Conservation (phyloP, 2,329 filamentous ascomycete genomes). For the Epichloe gansuensis region DNA sequence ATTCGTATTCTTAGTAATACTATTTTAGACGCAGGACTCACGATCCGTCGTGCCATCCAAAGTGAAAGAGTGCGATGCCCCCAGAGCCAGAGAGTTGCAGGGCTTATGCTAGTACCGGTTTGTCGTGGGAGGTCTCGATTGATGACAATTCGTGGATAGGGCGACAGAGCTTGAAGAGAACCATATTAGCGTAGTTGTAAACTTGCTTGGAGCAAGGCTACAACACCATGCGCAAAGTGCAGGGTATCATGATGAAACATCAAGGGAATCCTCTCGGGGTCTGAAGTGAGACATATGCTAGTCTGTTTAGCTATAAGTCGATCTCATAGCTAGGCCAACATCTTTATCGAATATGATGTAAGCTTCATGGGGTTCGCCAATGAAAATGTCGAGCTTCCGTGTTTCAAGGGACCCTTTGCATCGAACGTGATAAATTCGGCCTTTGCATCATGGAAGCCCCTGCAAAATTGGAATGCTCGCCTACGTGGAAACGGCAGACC, state of each 20-base stretch:
- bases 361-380: slow-evolving; percentile 6
- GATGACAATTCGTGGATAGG: slow-evolving; percentile 9
- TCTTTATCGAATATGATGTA: slow-evolving; percentile 8
- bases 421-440: slow-evolving; percentile 6
- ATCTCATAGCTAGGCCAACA: slow-evolving; percentile 5
- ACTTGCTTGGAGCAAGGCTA: background rate
- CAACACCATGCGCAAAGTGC: slow-evolving; percentile 6
- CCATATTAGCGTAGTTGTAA: background rate
- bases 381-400: slow-evolving; percentile 7
- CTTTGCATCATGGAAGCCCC: slow-evolving; percentile 8
- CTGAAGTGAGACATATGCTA: slow-evolving; percentile 1
- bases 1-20: background rate
- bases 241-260: slow-evolving; percentile 6
- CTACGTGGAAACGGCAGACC: background rate
- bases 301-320: slow-evolving; percentile 1
- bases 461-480: background rate
- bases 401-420: slow-evolving; percentile 2
- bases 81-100: slow-evolving; percentile 11
- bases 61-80: slow-evolving; percentile 10
- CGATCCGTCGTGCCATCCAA: slow-evolving; percentile 10
- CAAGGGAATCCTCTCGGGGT: slow-evolving; percentile 5
- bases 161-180: background rate
- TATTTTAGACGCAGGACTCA: slow-evolving; percentile 2
- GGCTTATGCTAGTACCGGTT: slow-evolving; percentile 3
- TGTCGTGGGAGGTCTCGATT: slow-evolving; percentile 8